Percentiles rank a stretch among this genome's conserved stretches.
Evolutionary conservation across 192 early-diverging fungal species (phyloP).

Genomic region (Coemansia sp.): DNA sequence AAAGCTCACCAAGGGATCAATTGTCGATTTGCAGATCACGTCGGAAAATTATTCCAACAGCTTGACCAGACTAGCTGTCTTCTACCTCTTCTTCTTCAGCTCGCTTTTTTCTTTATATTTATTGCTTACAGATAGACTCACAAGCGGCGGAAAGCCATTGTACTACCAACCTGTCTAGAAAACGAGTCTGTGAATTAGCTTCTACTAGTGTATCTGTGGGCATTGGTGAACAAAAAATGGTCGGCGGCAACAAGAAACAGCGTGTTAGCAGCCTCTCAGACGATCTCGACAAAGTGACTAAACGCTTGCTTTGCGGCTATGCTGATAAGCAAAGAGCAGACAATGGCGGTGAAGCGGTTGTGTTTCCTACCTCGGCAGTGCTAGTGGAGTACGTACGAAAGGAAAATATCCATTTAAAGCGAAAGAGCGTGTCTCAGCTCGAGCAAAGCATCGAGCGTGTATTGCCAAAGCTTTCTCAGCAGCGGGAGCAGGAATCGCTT

Average conservation of each 20-base stretch:
- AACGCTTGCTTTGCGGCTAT: constrained; percentile 27
- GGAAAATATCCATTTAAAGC: constrained; percentile 21
- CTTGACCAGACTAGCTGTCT: no score
- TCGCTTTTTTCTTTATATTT: neutral
- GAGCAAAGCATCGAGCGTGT: constrained; percentile 44
- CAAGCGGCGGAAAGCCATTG: no score
- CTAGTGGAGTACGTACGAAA: constrained; percentile 38
- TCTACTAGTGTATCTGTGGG: neutral
- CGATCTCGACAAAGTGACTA: constrained; percentile 36
- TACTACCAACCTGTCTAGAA: no score
- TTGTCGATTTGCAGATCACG: neutral
- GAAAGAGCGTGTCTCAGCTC: constrained; percentile 23
- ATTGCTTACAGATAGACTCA: no score
- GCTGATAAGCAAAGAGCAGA: constrained; percentile 22
- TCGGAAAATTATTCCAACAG: neutral
- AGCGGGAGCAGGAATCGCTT: constrained; percentile 13
- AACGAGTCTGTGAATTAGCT: neutral
- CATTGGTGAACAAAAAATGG: constrained; percentile 28
- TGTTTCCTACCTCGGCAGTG: constrained; percentile 20
- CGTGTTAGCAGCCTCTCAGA: constrained; percentile 21
- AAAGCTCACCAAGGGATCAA: neutral
- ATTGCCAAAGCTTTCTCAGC: constrained; percentile 25
- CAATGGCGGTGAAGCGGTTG: neutral
- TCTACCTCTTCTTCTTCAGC: neutral
- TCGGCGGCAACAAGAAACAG: constrained; percentile 34